These are phyloP conservation scores for Brassica balearica DNA, from an alignment of 441 rosid genomes.

Conservation along the genomic window DNA sequence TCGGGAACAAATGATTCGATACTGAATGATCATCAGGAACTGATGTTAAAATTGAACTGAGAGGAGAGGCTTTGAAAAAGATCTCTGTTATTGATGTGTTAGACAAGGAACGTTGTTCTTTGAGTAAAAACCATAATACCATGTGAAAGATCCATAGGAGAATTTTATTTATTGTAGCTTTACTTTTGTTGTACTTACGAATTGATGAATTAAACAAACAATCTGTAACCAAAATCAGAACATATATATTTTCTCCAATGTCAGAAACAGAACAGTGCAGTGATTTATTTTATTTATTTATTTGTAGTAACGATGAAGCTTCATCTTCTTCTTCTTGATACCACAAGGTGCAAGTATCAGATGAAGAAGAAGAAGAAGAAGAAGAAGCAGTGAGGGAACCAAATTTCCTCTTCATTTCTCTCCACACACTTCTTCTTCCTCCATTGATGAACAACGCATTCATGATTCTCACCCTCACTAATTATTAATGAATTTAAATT, in stretches of 20 bases:
- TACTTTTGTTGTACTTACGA: slow-evolving; percentile 16
- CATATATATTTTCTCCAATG: slow-evolving; percentile 13
- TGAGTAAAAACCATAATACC: slow-evolving; percentile 22
- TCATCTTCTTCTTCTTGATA: slow-evolving; percentile 57
- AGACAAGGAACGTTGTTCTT: slow-evolving; percentile 35
- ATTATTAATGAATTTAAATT: too few species aligned
- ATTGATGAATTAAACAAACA: not conserved
- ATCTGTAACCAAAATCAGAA: not conserved
- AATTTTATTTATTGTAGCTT: slow-evolving; percentile 21
- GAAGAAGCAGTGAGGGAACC: slow-evolving; percentile 58
- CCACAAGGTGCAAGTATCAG: slow-evolving; percentile 54
- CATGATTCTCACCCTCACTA: slow-evolving; percentile 51
- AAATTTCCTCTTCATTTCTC: slow-evolving; percentile 81
- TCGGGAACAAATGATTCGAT: slow-evolving; percentile 25
- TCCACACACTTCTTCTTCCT: slow-evolving; percentile 66
- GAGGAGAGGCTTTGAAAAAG: slow-evolving; percentile 9
- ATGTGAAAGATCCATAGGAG: slow-evolving; percentile 15
- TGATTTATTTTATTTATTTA: not conserved
- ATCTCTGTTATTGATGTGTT: slow-evolving; percentile 30
- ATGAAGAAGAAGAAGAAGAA: slow-evolving; percentile 23
- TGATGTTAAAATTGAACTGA: slow-evolving; percentile 25
- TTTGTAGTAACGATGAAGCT: slow-evolving; percentile 48
- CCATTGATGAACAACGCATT: slow-evolving; percentile 36
- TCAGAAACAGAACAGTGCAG: slow-evolving; percentile 25
- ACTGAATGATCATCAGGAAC: slow-evolving; percentile 28